phyloP scores from a whole-genome alignment of 441 rosid genomes.

The Adansonia madagascariensis region DNA sequence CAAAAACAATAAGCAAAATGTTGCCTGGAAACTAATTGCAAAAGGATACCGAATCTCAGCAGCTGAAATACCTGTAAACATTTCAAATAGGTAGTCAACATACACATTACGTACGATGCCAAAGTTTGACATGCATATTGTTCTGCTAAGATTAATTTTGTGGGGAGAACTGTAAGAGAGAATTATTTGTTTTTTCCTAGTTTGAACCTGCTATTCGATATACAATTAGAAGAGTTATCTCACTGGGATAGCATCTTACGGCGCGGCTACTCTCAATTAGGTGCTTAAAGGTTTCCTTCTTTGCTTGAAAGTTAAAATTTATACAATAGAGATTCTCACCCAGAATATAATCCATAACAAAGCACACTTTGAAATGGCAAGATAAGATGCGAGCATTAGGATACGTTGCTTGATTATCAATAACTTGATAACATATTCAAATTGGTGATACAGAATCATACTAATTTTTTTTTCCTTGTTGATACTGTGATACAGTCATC shows the following conservation, averaged over 20 bases:
- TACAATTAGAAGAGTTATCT: not conserved
- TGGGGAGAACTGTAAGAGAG: not conserved
- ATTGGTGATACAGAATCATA: not conserved
- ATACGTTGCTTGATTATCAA: not conserved
- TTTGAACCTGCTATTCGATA: not conserved
- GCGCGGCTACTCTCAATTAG: not conserved
- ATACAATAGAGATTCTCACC: not conserved
- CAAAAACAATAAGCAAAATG: conserved; percentile 3
- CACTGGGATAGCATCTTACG: not conserved
- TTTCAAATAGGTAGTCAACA: conserved; percentile 17
- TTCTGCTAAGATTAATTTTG: not conserved
- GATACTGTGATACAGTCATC: too few species aligned
- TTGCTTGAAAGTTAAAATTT: not conserved
- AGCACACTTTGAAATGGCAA: too few species aligned
- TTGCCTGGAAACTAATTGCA: not conserved
- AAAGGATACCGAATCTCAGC: not conserved
- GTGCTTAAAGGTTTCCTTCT: not conserved
- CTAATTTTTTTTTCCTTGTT: too few species aligned
- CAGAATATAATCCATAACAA: not conserved
- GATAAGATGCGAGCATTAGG: too few species aligned
- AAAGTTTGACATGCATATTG: conserved; percentile 9
- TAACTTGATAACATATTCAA: not conserved
- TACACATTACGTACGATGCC: not conserved
- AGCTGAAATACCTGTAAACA: not conserved
- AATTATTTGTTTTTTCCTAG: not conserved